These are phyloP conservation scores for Cruciata laevipes DNA, from an alignment of 257 asterid species.

Conservation along the genomic window DNA sequence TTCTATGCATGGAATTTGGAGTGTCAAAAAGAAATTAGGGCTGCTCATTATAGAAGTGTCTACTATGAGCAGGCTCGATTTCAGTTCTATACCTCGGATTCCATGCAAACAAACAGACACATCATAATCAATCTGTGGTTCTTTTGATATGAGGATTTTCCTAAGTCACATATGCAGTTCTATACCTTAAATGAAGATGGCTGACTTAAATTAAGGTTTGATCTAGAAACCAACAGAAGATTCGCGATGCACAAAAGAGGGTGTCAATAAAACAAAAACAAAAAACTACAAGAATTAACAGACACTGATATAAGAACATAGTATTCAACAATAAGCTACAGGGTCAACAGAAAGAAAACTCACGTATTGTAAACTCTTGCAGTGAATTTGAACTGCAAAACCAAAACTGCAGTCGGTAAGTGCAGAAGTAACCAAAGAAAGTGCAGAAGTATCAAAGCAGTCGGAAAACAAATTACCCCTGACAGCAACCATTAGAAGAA, in stretches of 20 bases:
- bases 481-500: slow-evolving; percentile 70
- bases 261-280: background rate
- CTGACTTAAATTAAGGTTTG: background rate
- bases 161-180: background rate
- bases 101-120: background rate
- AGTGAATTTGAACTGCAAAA: slow-evolving; percentile 59
- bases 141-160: background rate
- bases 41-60: background rate
- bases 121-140: background rate
- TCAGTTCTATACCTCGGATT: background rate
- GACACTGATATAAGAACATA: background rate
- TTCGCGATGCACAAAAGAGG: background rate
- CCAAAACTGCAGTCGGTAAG: background rate
- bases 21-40: too few species aligned
- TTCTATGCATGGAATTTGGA: too few species aligned
- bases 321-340: background rate
- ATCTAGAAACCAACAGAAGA: background rate
- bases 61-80: background rate
- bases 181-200: background rate
- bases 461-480: slow-evolving; percentile 43
- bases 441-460: background rate
- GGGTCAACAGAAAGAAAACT: slow-evolving; percentile 23
- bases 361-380: slow-evolving; percentile 75
- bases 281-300: background rate
- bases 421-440: background rate